A percentile compares a stretch with the other conserved stretches of the same genome.
Evolutionary conservation across 2,329 filamentous ascomycete genomes (phyloP).

Genomic region (Pleurostoma richardsiae): DNA sequence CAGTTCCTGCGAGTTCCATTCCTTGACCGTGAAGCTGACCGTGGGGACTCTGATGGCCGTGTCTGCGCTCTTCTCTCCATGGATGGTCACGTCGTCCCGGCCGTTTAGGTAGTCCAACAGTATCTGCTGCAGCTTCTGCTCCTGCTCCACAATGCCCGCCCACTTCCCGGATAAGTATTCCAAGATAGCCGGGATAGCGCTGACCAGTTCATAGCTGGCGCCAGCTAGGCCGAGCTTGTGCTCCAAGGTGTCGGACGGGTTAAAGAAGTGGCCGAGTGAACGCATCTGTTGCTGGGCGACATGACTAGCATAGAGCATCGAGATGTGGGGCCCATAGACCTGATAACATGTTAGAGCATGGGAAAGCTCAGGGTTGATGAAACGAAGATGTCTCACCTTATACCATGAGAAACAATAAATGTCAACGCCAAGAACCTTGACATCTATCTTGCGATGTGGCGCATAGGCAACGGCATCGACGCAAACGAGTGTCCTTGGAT

Average conservation of each 20-base stretch:
- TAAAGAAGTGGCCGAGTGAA: constrained; percentile 64
- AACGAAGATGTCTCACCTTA: constrained; percentile 38
- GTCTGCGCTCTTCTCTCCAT: constrained; percentile 46
- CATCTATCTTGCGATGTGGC: constrained; percentile 66
- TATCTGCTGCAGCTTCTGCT: constrained; percentile 49
- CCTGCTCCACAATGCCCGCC: constrained; percentile 48
- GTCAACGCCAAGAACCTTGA: constrained; percentile 63
- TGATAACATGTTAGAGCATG: neutral
- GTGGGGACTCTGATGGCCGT: constrained; percentile 51
- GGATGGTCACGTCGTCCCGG: constrained; percentile 45
- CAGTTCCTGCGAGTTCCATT: constrained; percentile 42
- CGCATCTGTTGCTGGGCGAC: constrained; percentile 49
- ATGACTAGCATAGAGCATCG: constrained; percentile 62
- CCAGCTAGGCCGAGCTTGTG: constrained; percentile 65
- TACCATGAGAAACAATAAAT: constrained; percentile 81
- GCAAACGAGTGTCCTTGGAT: constrained; percentile 54
- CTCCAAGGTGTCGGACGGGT: constrained; percentile 51
- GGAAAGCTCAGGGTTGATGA: neutral
- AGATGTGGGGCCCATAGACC: constrained; percentile 71
- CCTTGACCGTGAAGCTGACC: constrained; percentile 56
- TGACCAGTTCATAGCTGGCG: constrained; percentile 65
- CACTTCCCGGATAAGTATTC: constrained; percentile 50
- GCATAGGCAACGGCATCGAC: constrained; percentile 76
- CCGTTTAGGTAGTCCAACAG: constrained; percentile 51
- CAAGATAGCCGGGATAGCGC: constrained; percentile 55